Conservation (phyloP, 495 filamentous ascomycete species). For the Hypoxylon subgilvum region DNA sequence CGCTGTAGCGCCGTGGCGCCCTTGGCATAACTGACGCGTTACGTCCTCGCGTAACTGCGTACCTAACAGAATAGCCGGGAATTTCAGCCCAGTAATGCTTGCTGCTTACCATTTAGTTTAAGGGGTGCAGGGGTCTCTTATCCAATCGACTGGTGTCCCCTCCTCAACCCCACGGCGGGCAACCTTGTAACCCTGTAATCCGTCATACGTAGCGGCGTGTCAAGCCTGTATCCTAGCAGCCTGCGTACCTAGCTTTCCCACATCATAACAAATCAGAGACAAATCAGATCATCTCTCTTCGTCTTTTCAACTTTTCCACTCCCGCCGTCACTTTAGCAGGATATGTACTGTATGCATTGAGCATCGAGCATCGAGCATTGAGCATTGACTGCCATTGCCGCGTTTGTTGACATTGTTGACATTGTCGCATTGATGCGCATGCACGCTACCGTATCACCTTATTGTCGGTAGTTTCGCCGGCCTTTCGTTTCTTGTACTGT, state of each 20-base stretch:
- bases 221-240: too few relatives aligned
- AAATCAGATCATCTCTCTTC: neutral
- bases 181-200: constrained; percentile 15
- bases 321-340: too few relatives aligned
- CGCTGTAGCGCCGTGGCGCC: neutral
- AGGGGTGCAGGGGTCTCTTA: too few relatives aligned
- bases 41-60: too few relatives aligned
- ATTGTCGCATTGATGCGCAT: constrained; percentile 31
- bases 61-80: constrained; percentile 7
- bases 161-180: constrained; percentile 28
- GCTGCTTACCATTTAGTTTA: too few relatives aligned
- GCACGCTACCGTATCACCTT: constrained; percentile 19
- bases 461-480: constrained; percentile 19
- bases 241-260: constrained; percentile 11
- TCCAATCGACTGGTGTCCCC: constrained; percentile 36
- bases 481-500: constrained; percentile 27
- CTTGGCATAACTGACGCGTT: neutral
- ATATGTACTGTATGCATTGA: too few relatives aligned
- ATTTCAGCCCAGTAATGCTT: constrained; percentile 30
- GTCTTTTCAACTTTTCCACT: constrained; percentile 12
- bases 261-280: constrained; percentile 31
- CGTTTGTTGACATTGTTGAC: constrained; percentile 35
- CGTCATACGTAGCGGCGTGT: neutral
- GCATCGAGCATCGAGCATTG: too few relatives aligned
- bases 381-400: constrained; percentile 44